These are phyloP conservation scores for Lactuca sativa DNA, from an alignment of 129 eudicot genomes.

Conservation along the genomic window DNA sequence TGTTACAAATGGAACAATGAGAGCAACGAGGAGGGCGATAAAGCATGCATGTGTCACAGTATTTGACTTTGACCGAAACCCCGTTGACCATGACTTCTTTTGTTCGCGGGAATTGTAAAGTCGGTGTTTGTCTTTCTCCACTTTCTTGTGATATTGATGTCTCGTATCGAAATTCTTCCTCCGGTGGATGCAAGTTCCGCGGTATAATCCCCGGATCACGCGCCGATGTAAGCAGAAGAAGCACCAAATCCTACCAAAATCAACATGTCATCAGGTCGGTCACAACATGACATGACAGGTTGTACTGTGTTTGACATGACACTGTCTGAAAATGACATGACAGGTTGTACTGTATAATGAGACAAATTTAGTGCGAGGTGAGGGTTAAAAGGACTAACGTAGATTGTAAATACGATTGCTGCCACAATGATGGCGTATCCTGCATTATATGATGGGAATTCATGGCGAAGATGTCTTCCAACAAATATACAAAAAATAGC, in stretches of 20 bases:
- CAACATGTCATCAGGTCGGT: constrained; percentile 3
- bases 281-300: no score
- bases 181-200: constrained; percentile 86
- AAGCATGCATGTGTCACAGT: constrained; percentile 96
- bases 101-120: constrained; percentile 78
- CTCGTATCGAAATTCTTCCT: constrained; percentile 71
- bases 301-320: no score
- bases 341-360: no score
- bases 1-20: constrained; percentile 95
- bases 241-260: constrained; percentile 59
- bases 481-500: constrained; percentile 73
- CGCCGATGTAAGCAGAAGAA: constrained; percentile 71
- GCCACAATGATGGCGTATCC: constrained; percentile 80
- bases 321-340: no score
- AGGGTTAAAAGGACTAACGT: constrained; percentile 50
- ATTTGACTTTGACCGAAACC: constrained; percentile 83
- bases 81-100: constrained; percentile 88
- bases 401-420: constrained; percentile 68
- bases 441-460: constrained; percentile 68
- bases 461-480: constrained; percentile 83
- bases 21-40: constrained; percentile 99
- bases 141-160: constrained; percentile 53
- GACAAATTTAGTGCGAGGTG: neutral
- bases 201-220: constrained; percentile 93
- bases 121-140: constrained; percentile 80